Base-by-base conservation (phyloP, 352 stramenopile species). In the Globisporangium yorkense region DNA sequence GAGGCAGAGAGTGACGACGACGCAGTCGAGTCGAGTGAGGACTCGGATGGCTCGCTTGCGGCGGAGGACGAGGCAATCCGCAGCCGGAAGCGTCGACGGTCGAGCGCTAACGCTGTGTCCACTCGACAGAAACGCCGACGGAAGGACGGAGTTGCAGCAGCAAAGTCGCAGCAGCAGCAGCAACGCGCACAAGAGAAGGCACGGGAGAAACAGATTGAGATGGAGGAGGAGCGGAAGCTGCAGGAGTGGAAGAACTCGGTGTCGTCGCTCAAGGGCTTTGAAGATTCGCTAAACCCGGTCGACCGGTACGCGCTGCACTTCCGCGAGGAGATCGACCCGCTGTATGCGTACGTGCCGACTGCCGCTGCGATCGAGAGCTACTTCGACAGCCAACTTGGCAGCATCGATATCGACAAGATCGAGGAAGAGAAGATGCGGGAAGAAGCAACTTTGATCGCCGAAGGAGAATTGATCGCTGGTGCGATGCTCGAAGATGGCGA, bases 281-380 rank as follows among this genome's bases (percentile, higher is more conserved):
- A 98, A 56, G 84, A 93, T 57, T 96, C 88, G 24, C 72, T 99
- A 33, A 94, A 90, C 33, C 77, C 92, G 7, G 86, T 98, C 1
- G 96, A 99, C 61, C 75, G 89, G 0, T 98, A 98, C 61, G 95
- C 90, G 15, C 68, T 99, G 5, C 72, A 94, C 29, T 96, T 98
- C 45, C 89, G 93, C 41, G 83, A 96, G 66, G 70, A 95, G 24
- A 84, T 98, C 49, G 94, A 98, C 59, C 94, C 86, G 59, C 51
- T 88, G 31, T 90, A 77, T 59, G 64, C 77, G 18, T 88, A 92
- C 29, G 77, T 97, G 70, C 66, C 92, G 74, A 70, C 90, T 56
- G 65, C 72, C 75, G 55, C 92, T 72, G 71, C 94, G 71, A 51
- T 71, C 75, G 51, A 75, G 71, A 54, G 73, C 92, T 61, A 66